A percentile compares a stretch with the other conserved stretches of the same genome.
These are phyloP conservation scores for Triangularia setosa DNA, from an alignment of 2,329 filamentous ascomycete species.

Conservation along the genomic window DNA sequence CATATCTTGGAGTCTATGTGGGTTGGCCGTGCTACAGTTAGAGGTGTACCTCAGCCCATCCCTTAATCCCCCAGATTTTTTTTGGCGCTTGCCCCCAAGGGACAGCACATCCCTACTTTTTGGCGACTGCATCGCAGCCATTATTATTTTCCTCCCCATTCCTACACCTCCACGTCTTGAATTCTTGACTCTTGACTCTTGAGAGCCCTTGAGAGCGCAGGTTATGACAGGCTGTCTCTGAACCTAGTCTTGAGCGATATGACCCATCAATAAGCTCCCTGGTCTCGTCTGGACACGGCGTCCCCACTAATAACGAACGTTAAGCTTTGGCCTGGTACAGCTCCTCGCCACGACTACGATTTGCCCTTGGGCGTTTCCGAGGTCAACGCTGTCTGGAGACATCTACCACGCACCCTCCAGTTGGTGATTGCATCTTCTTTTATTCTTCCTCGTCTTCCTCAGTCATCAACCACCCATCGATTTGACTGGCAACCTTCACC, in stretches of 20 bases:
- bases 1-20: not conserved
- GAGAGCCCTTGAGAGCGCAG: not conserved
- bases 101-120: not conserved
- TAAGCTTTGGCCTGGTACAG: conserved; percentile 9
- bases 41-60: not conserved
- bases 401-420: not conserved
- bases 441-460: not conserved
- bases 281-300: conserved; percentile 8
- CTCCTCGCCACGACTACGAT: conserved; percentile 6
- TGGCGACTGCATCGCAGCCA: not conserved
- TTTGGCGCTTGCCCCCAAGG: not conserved
- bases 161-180: not conserved
- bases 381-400: not conserved
- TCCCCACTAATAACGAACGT: conserved; percentile 14
- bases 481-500: conserved; percentile 6
- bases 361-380: not conserved
- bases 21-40: not conserved
- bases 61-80: conserved; percentile 1
- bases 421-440: not conserved
- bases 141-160: conserved; percentile 11
- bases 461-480: not conserved
- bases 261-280: conserved; percentile 12
- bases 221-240: conserved; percentile 5
- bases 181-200: not conserved
- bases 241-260: conserved; percentile 7